Conservation (phyloP, 306 rosid species). For the Canavalia ensiformis region DNA sequence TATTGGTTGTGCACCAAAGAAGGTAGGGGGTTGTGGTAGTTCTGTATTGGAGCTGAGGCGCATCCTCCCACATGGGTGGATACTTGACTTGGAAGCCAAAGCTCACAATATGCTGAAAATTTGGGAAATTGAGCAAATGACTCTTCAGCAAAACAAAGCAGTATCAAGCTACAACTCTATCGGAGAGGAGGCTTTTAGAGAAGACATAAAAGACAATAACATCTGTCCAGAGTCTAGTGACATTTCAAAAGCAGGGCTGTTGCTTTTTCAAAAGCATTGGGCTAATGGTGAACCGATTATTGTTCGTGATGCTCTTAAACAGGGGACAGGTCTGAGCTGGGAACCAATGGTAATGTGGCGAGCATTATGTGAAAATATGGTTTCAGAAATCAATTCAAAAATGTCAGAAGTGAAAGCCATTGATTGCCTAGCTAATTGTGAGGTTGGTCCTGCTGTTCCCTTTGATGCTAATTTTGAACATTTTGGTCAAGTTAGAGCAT, state of each 20-base stretch:
- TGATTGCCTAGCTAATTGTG: constrained; percentile 90
- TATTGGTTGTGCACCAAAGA: constrained; percentile 69
- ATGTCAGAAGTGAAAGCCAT: constrained; percentile 82
- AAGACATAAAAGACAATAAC: constrained; percentile 56
- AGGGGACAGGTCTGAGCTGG: constrained; percentile 89
- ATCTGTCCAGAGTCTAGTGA: constrained; percentile 64
- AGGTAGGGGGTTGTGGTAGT: constrained; percentile 74
- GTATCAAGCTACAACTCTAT: constrained; percentile 42
- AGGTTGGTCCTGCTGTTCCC: constrained; percentile 59
- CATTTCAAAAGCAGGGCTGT: constrained; percentile 50
- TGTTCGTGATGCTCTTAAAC: constrained; percentile 73
- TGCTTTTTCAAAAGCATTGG: constrained; percentile 73
- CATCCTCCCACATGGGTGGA: constrained; percentile 73
- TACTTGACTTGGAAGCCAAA: constrained; percentile 64
- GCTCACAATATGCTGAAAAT: constrained; percentile 50
- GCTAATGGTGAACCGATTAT: constrained; percentile 75
- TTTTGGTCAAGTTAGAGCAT: constrained; percentile 30
- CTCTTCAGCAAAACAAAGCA: constrained; percentile 46
- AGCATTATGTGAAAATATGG: constrained; percentile 70
- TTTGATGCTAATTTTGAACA: constrained; percentile 25
- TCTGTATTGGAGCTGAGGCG: constrained; percentile 68
- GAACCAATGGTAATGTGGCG: constrained; percentile 96
- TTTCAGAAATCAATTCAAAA: constrained; percentile 59
- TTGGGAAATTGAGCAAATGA: constrained; percentile 33
- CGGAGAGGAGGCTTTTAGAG: constrained; percentile 66